Evolutionary conservation across 495 filamentous ascomycete genomes (phyloP).

Genomic region (Bryoglossum gracile): DNA sequence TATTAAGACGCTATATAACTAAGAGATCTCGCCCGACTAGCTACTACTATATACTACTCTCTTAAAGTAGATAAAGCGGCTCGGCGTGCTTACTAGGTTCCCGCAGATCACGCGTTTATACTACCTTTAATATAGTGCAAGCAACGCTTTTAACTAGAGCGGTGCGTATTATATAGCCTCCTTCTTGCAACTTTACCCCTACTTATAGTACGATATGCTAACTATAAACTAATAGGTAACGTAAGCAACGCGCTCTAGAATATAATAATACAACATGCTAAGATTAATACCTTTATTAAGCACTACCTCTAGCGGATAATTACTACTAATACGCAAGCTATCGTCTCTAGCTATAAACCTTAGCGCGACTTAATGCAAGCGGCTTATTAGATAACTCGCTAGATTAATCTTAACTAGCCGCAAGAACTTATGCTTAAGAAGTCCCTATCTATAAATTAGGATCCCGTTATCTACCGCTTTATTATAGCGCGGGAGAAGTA

Average conservation of each 20-base stretch:
- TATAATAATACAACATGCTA: constrained; percentile 31
- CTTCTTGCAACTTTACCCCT: constrained; percentile 5
- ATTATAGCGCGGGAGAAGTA: constrained; percentile 22
- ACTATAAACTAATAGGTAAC: constrained; percentile 19
- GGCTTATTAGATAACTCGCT: constrained; percentile 30
- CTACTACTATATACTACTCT: constrained; percentile 31
- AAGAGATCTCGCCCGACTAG: constrained; percentile 28
- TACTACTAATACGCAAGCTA: constrained; percentile 28
- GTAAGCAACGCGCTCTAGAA: constrained; percentile 33
- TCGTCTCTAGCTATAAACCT: constrained; percentile 29
- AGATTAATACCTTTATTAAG: constrained; percentile 31
- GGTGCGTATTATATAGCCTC: constrained; percentile 19
- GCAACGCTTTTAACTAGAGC: constrained; percentile 33
- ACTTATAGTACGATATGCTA: constrained; percentile 10
- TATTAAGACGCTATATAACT: constrained; percentile 27
- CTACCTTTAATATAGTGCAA: constrained; percentile 32
- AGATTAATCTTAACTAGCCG: constrained; percentile 29
- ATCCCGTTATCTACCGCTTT: constrained; percentile 23
- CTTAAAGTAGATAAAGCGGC: constrained; percentile 27
- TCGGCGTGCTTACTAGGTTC: constrained; percentile 29
- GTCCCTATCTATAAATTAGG: constrained; percentile 24
- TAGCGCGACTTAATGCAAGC: constrained; percentile 30
- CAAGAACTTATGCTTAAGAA: constrained; percentile 27
- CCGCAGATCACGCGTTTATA: constrained; percentile 29
- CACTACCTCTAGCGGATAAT: constrained; percentile 30